These are phyloP conservation scores for Climacium dendroides DNA, from an alignment of 225 moss, liverwort and hornwort species.

Conservation along the genomic window DNA sequence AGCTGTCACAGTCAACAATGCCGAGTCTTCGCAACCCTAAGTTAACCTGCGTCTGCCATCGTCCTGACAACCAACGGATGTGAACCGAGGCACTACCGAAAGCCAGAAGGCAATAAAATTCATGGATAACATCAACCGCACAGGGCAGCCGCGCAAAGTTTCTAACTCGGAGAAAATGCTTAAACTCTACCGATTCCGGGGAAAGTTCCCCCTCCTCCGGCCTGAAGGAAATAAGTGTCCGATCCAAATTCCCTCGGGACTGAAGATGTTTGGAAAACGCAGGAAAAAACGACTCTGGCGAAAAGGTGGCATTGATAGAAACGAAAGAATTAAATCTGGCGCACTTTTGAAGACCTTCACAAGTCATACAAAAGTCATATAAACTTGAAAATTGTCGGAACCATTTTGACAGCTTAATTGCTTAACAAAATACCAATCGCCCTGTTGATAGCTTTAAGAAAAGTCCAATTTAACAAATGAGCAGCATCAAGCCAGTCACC, in stretches of 20 bases:
- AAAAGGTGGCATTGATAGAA: not conserved
- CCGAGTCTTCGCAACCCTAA: not conserved
- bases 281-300: not conserved
- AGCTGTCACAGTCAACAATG: not conserved
- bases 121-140: not conserved
- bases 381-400: not conserved
- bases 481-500: too few relatives aligned
- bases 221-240: not conserved
- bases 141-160: not conserved
- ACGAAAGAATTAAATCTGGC: not conserved
- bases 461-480: not conserved
- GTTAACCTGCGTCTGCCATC: not conserved
- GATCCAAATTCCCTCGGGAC: not conserved
- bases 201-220: not conserved
- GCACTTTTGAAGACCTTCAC: not conserved
- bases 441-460: not conserved
- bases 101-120: not conserved
- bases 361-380: not conserved
- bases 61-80: not conserved
- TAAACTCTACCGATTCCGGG: not conserved
- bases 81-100: not conserved
- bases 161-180: not conserved
- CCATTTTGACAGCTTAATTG: not conserved
- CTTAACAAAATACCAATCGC: not conserved
- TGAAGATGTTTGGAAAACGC: not conserved